Base-by-base conservation (phyloP, 768 basidiomycete species). In the Zangia roseola region DNA sequence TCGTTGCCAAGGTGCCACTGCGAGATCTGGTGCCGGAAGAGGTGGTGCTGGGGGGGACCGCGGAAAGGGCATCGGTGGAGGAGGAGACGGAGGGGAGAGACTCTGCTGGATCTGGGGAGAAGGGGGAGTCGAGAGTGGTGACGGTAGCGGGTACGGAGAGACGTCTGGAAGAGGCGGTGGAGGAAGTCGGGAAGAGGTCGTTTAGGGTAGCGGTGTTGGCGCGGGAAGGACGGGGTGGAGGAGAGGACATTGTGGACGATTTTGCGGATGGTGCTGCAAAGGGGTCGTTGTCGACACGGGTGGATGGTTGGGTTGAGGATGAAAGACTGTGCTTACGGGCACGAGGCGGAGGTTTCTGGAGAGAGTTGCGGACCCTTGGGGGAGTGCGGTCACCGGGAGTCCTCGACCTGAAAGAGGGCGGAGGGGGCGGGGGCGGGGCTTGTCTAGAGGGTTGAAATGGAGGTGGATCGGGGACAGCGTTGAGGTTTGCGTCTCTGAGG, bases 151-250 rank as follows among this genome's bases (percentile, higher is more conserved):
- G 83, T 21, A 74, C 69, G 28, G 81, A 83, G 47, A 81, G 70
- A 44, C 82, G 78, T 40, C 78, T 80, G 19, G 73, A 58, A 6
- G 77, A 69, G 34, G 76, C 61, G 41, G 69, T 56, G 39, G 67
- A 55, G 45, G 72, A 71, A 8, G 69, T 45, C 6, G 81, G 72
- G 64, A 84, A 85, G 60, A 91, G 71, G 70, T 93, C 90, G 68
- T 78, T 83, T 41, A 92, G 75, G 46, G 77, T 91, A 28, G 84
- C 86, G 5, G 91, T 93, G 67, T 93, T 93, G 51, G 86, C 86
- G 48, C 91, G 80, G 39, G 88, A 90, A 0, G 91, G 91, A 37
- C 91, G 80, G 2, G 86, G 83, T 9, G 90, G 90, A 2, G 88
- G 82, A 0, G 81, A 70, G 3, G 76, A 61, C 40, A 53, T 74